Percentiles rank a stretch among this genome's conserved stretches.
These are phyloP conservation scores for Calamus simplicifolius DNA, from an alignment of 176 grass and related monocot genomes.

Conservation along the genomic window DNA sequence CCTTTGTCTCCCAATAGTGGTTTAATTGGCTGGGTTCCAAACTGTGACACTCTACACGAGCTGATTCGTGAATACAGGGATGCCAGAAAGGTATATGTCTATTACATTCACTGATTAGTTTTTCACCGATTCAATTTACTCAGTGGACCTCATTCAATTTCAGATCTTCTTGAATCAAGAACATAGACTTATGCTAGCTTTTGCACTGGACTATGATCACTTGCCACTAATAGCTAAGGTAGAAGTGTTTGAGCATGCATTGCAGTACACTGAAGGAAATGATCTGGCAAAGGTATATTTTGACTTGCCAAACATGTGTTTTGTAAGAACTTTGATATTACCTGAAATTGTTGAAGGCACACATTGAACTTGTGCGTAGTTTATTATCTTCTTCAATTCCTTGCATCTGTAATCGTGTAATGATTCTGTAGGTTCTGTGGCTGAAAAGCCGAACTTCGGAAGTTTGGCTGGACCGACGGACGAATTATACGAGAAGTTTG, in stretches of 20 bases:
- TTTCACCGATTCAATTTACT: too few relatives aligned
- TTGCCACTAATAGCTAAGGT: conserved; percentile 90
- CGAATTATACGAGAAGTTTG: conserved; percentile 92
- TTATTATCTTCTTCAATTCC: too few relatives aligned
- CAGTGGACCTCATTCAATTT: conserved; percentile 8
- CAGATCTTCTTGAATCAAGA: conserved; percentile 99
- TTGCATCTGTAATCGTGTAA: not conserved
- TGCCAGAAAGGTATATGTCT: conserved; percentile 76
- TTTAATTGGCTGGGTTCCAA: conserved; percentile 95
- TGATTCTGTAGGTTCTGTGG: conserved; percentile 70
- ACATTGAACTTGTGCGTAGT: too few relatives aligned
- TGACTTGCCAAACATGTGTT: not conserved
- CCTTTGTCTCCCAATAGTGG: conserved; percentile 94
- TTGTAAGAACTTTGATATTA: too few relatives aligned
- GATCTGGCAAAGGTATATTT: conserved; percentile 79
- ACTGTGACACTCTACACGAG: conserved; percentile 87
- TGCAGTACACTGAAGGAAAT: conserved; percentile 84
- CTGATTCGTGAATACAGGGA: conserved; percentile 97
- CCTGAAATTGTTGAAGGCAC: too few relatives aligned
- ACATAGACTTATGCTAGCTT: conserved; percentile 84
- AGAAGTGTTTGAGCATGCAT: conserved; percentile 96
- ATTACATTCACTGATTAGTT: not conserved
- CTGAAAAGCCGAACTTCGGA: conserved; percentile 94
- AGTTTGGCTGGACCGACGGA: conserved; percentile 94
- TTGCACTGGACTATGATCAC: conserved; percentile 94